Conservation (phyloP, 306 rosid species). For the Arachis hypogaea region DNA sequence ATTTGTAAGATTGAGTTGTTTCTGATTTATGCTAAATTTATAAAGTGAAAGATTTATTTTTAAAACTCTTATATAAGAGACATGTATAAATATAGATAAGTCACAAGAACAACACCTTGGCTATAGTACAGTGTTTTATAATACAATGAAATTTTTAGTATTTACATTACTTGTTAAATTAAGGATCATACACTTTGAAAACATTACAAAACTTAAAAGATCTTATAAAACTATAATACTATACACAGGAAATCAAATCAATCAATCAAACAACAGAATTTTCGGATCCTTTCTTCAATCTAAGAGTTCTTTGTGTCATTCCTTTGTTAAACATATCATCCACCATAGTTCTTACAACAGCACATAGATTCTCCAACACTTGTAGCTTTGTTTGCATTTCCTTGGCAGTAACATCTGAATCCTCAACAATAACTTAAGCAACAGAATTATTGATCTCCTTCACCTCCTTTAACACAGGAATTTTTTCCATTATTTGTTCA, state of each 20-base stretch:
- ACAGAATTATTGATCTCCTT: slow-evolving; percentile 61
- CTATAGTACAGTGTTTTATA: background rate
- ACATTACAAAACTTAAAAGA: background rate
- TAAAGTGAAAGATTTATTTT: background rate
- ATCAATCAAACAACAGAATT: slow-evolving; percentile 7
- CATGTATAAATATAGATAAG: background rate
- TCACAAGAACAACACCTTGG: slow-evolving; percentile 23
- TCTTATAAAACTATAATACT: background rate
- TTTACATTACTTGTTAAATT: slow-evolving; percentile 17
- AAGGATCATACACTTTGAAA: background rate
- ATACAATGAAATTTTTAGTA: slow-evolving; percentile 31
- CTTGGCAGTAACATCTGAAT: slow-evolving; percentile 41
- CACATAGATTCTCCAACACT: slow-evolving; percentile 51
- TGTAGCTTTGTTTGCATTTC: slow-evolving; percentile 54
- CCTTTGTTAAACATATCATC: slow-evolving; percentile 59
- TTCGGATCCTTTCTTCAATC: slow-evolving; percentile 36
- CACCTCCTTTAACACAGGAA: slow-evolving; percentile 47
- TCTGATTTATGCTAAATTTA: background rate
- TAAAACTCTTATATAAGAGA: background rate
- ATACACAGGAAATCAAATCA: background rate
- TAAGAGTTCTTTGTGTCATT: slow-evolving; percentile 60
- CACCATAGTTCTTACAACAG: slow-evolving; percentile 54
- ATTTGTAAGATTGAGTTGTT: background rate
- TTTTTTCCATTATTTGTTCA: slow-evolving; percentile 38
- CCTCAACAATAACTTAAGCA: slow-evolving; percentile 44